These are phyloP conservation scores for Cordyceps cicadae DNA, from an alignment of 2,329 filamentous ascomycete species.

Conservation along the genomic window DNA sequence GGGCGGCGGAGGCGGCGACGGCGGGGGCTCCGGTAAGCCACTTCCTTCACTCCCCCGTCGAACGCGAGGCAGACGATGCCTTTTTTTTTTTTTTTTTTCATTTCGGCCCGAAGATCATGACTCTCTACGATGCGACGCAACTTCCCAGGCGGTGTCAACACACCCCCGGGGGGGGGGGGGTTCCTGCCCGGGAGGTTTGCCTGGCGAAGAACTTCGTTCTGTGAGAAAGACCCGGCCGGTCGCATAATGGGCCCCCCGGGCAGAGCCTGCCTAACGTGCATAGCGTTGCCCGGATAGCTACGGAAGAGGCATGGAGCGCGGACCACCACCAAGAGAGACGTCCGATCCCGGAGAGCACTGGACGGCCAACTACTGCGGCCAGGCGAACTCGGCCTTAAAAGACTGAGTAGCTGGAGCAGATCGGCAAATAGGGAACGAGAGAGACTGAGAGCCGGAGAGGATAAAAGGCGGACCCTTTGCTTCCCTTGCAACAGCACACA, in stretches of 20 bases:
- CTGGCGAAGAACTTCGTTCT: background rate
- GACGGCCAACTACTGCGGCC: conserved; percentile 1
- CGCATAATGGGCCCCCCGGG: conserved; percentile 8
- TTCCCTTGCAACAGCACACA: no score
- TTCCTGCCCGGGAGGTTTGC: background rate
- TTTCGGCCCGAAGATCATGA: background rate
- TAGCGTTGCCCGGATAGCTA: no score
- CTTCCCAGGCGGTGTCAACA: background rate
- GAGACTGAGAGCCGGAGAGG: background rate
- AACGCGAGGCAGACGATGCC: background rate
- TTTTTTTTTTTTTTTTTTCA: no score
- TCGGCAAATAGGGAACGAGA: no score
- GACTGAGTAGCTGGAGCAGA: background rate
- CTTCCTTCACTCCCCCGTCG: background rate
- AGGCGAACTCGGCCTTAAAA: background rate
- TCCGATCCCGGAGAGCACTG: background rate
- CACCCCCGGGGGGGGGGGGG: background rate
- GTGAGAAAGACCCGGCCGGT: background rate
- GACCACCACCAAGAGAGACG: background rate
- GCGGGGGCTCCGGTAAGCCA: no score
- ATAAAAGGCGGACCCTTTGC: no score
- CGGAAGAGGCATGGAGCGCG: background rate
- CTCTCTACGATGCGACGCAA: background rate
- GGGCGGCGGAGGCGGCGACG: no score
- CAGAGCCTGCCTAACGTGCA: background rate